Evolutionary conservation across 176 grass and related monocot species (phyloP).

Genomic region (Zea luxurians): DNA sequence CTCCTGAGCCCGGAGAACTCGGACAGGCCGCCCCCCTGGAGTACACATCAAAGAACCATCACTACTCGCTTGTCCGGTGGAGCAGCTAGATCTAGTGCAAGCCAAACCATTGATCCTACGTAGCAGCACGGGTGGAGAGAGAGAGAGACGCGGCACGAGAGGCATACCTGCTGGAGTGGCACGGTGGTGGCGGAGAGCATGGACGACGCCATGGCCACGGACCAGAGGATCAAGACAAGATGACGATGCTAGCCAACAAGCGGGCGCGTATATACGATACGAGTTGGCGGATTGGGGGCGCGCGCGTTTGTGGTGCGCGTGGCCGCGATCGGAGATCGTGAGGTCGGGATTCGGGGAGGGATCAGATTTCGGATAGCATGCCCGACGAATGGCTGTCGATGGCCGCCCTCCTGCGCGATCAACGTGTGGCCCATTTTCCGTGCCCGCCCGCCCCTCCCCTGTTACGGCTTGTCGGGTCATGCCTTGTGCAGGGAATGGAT

Average conservation of each 20-base stretch:
- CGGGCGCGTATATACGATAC: conserved; percentile 34
- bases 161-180: conserved; percentile 43
- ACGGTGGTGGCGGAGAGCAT: conserved; percentile 54
- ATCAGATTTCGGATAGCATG: conserved; percentile 62
- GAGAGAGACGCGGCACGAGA: too few relatives aligned
- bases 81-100: too few relatives aligned
- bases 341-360: conserved; percentile 45
- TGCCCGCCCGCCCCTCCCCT: not conserved
- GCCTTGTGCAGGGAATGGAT: not conserved
- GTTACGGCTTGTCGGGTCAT: not conserved
- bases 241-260: conserved; percentile 21
- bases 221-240: not conserved
- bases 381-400: conserved; percentile 44
- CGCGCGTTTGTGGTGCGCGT: conserved; percentile 34
- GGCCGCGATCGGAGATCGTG: conserved; percentile 30
- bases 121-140: too few relatives aligned
- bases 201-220: conserved; percentile 56
- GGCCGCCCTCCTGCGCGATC: not conserved
- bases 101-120: not conserved
- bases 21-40: conserved; percentile 45
- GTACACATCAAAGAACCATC: not conserved
- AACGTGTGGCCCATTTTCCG: conserved; percentile 4
- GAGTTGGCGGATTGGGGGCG: conserved; percentile 24
- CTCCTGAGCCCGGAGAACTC: conserved; percentile 68
- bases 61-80: not conserved